Base-by-base conservation (phyloP, 805 yeast genomes). In the Danielia reshetovae region DNA sequence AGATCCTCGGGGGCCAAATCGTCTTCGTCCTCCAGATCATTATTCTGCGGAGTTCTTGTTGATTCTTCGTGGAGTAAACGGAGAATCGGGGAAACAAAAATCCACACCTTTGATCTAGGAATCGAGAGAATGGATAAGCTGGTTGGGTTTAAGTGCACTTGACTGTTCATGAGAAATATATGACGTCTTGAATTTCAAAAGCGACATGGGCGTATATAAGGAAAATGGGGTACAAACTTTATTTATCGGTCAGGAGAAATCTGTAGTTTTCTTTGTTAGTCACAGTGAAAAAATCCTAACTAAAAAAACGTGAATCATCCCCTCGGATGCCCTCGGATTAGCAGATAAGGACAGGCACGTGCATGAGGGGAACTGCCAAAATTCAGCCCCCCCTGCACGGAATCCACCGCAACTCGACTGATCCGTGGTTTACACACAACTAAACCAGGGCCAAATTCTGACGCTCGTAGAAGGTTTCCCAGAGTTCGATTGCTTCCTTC, bases 401-500 rank as follows among this genome's bases (percentile, higher is more conserved):
- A n/a, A n/a, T n/a, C n/a, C n/a, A n/a, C n/a, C n/a, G n/a, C n/a
- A n/a, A n/a, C n/a, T n/a, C n/a, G n/a, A n/a, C n/a, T n/a, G n/a
- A n/a, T n/a, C n/a, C n/a, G n/a, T n/a, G n/a, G n/a, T n/a, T n/a
- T n/a, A n/a, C n/a, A n/a, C n/a, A n/a, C n/a, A n/a, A n/a, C 27
- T 29, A 47, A 2, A 43, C 43, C 24, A 17, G 29, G 24, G 46
- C 49, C 25, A 55, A 45, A 15, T 48, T 43, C 35, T 65, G 68
- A 11, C 65, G 50, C 42, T 81, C 85, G 53, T 87, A 88, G 54
- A 90, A 93, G 0, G 88, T 79, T 56, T 85, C 93, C 86, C 90
- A 85, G n/a, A 81, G 57, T 53, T 85, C 94, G 39, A 85, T 85
- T 21, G 83, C 79, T 56, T 88, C 96, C 62, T 93, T 93, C 60